Percentiles rank a stretch among this genome's conserved stretches.
Conservation (phyloP, 257 asterid genomes). For the Ballota nigra region DNA sequence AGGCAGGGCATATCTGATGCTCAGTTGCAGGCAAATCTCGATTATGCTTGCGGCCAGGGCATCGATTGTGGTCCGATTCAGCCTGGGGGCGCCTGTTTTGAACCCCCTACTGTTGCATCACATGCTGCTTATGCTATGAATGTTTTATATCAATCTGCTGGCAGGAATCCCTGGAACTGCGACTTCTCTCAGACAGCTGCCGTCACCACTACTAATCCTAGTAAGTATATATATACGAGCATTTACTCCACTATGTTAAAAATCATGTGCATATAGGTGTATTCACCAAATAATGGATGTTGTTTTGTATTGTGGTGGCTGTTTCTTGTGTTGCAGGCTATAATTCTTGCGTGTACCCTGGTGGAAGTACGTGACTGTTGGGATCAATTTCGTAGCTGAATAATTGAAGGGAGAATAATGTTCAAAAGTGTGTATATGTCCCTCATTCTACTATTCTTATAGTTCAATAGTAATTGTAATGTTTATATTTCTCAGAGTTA, state of each 20-base stretch:
- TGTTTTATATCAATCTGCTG: slow-evolving; percentile 73
- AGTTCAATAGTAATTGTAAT: neutral
- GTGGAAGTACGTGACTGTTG: slow-evolving; percentile 26
- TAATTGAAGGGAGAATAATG: neutral
- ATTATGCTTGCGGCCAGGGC: slow-evolving; percentile 68
- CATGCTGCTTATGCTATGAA: slow-evolving; percentile 90
- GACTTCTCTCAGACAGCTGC: slow-evolving; percentile 68
- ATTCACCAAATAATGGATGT: neutral
- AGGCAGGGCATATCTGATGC: slow-evolving; percentile 45
- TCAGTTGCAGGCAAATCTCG: slow-evolving; percentile 68
- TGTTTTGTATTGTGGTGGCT: neutral
- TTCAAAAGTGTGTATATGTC: slow-evolving; percentile 19
- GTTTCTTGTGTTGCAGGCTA: slow-evolving; percentile 48
- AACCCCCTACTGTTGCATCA: slow-evolving; percentile 51
- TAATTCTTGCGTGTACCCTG: slow-evolving; percentile 53
- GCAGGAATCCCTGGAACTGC: slow-evolving; percentile 78
- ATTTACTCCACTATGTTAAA: neutral
- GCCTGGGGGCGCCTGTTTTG: slow-evolving; percentile 73
- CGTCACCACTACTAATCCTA: slow-evolving; percentile 58
- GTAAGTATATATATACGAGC: slow-evolving; percentile 37
- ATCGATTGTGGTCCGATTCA: slow-evolving; percentile 72
- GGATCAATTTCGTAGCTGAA: neutral
- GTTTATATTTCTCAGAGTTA: neutral
- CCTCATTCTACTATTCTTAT: slow-evolving; percentile 6
- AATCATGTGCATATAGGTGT: too few species aligned